Evolutionary conservation across 2,329 filamentous ascomycete genomes (phyloP), one percentile per base, ranked within the genome.

Genomic region (Colletotrichum spaethianum): DNA sequence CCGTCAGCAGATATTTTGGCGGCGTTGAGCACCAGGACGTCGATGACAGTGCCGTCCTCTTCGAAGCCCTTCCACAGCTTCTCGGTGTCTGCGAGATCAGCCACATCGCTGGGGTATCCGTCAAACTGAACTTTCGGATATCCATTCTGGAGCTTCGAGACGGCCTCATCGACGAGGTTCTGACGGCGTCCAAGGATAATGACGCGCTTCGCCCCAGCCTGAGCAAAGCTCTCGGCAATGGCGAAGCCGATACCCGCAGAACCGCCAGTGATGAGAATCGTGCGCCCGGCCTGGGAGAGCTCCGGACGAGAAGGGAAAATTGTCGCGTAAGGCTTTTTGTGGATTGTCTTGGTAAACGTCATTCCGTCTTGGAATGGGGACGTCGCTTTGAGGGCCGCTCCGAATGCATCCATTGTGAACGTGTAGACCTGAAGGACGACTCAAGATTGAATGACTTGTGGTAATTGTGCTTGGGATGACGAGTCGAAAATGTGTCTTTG

Each of bases 231-330:
- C 59, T 86, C 85, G 3, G 91, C 91, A 18, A 92, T 88, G 0
- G 90, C 88, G 67, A 90, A 88, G 1, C 92, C 92, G 57, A 94
- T 90, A 36, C 92, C 91, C 0, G 86, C 87, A 0, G 89, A 88
- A n/a, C 87, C 91, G 50, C 92, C 92, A 1, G 90, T 92, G 77
- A 94, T 89, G 11, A 94, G 83, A 7, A 93, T 88, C 0, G 86
- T 90, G 23, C 79, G 77, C n/a, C 84, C 84, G 1, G 78, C 75
- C 57, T 86, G 83, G 5, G 79, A 82, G 8, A 86, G 76, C 70
- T 82, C 80, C 0, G 82, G 80, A 0, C 80, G 79, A 0, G 73
- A 55, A 2, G 84, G 79, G 0, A 77, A 80, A 73, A 87, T 84
- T 66, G 78, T 74, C 0, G 80, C 75, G 70, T 86, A 86, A 0